Evolutionary conservation across 208 protist genomes (phyloP).

Genomic region (Acanthamoeba castellanii): DNA sequence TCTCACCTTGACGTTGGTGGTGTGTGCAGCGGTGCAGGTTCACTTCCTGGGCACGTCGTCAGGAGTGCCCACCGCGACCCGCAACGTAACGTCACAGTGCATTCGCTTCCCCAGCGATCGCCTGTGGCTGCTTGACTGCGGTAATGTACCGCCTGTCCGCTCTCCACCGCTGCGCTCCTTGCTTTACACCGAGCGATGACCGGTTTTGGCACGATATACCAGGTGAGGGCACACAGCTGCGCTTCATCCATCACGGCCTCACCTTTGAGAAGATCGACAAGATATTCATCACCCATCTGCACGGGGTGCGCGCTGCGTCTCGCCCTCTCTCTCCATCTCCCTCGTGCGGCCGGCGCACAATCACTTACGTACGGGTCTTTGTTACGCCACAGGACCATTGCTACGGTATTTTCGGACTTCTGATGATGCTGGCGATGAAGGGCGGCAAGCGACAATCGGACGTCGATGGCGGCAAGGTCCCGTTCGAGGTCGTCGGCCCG

Average conservation of each 20-base stretch:
- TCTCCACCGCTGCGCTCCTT: not conserved
- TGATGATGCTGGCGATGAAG: conserved; percentile 32
- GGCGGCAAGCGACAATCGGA: not conserved
- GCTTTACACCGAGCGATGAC: not conserved
- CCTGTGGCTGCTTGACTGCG: conserved; percentile 19
- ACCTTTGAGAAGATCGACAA: conserved; percentile 25
- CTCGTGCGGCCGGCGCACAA: too few species aligned
- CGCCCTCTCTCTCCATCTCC: too few species aligned
- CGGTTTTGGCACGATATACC: too few species aligned
- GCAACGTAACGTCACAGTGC: conserved; percentile 5
- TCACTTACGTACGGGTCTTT: too few species aligned
- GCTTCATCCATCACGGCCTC: not conserved
- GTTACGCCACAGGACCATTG: not conserved
- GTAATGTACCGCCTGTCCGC: not conserved
- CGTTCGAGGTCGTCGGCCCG: not conserved
- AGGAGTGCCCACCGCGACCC: not conserved
- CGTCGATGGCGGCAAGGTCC: not conserved
- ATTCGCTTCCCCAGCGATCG: not conserved
- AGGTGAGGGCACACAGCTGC: conserved; percentile 37
- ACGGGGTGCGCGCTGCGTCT: not conserved
- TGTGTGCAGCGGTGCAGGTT: not conserved
- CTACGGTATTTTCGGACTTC: conserved; percentile 2
- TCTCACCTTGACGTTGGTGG: not conserved
- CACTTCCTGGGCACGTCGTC: conserved; percentile 27
- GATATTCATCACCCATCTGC: conserved; percentile 26